These are phyloP conservation scores for Tetraselmis chui DNA, from an alignment of 139 green algal species.

Conservation along the genomic window DNA sequence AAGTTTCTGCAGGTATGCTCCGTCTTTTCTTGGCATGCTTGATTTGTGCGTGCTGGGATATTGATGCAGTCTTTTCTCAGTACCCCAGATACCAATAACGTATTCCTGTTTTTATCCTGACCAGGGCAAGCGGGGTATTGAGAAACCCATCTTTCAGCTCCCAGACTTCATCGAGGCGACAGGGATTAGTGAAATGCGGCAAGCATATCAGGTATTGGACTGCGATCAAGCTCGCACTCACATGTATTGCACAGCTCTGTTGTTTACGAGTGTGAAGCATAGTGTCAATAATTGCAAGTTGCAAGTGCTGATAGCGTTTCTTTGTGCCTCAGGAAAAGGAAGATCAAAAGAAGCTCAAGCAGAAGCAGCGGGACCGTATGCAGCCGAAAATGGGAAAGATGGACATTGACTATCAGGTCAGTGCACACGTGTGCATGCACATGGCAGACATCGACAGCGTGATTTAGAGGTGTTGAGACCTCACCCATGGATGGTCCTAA, in stretches of 20 bases:
- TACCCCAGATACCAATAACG: no score
- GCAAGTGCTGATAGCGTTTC: no score
- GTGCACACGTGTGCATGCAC: not conserved
- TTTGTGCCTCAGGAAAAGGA: conserved; percentile 69
- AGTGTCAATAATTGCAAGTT: no score
- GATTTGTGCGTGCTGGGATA: not conserved
- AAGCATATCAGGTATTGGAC: conserved; percentile 70
- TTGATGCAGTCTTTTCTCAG: not conserved
- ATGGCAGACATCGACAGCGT: conserved; percentile 5
- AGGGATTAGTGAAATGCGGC: conserved; percentile 90
- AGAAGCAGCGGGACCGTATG: conserved; percentile 71
- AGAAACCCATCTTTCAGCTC: conserved; percentile 97
- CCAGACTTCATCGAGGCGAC: conserved; percentile 95
- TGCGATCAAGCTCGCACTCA: no score
- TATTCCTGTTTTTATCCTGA: conserved; percentile 28
- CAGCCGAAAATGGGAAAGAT: conserved; percentile 91
- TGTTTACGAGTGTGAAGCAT: no score
- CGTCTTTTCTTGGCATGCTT: no score
- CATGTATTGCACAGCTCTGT: no score
- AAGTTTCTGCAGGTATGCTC: conserved; percentile 59
- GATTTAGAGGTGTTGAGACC: not conserved
- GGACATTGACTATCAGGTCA: conserved; percentile 93
- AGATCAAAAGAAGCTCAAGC: conserved; percentile 81
- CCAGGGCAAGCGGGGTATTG: conserved; percentile 95
- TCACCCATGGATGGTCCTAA: not conserved